Conservation (phyloP, 164 flowering plant genomes). For the Cinnamomum chago region DNA sequence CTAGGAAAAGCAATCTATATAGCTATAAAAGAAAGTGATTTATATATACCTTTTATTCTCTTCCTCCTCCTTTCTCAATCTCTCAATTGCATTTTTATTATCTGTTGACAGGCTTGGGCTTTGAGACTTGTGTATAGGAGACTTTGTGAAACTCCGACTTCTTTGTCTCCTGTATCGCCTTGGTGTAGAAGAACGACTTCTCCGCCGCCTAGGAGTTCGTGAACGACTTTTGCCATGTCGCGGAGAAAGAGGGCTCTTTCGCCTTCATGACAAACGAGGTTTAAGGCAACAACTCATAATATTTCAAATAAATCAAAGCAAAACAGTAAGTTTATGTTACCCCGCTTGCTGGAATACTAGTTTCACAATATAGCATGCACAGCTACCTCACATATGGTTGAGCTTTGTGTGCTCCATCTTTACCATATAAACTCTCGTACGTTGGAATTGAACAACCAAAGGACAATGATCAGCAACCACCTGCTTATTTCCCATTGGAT, state of each 20-base stretch:
- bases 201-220: slow-evolving; percentile 57
- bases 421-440: slow-evolving; percentile 61
- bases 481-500: slow-evolving; percentile 61
- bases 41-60: slow-evolving; percentile 78
- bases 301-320: not conserved
- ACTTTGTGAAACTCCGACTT: slow-evolving; percentile 61
- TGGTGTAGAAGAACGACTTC: slow-evolving; percentile 74
- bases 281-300: not conserved
- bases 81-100: slow-evolving; percentile 51
- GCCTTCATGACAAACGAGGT: slow-evolving; percentile 35
- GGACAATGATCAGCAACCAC: slow-evolving; percentile 62
- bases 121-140: slow-evolving; percentile 58
- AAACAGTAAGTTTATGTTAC: not conserved
- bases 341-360: not conserved
- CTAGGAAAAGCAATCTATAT: not conserved
- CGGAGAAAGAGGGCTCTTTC: slow-evolving; percentile 57
- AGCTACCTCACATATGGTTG: slow-evolving; percentile 75
- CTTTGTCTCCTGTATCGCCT: slow-evolving; percentile 62
- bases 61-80: slow-evolving; percentile 70
- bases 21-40: no score
- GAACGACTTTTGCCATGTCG: slow-evolving; percentile 73
- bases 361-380: slow-evolving; percentile 29
- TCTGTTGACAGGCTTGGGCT: slow-evolving; percentile 61
- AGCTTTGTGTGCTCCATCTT: slow-evolving; percentile 73
- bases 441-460: slow-evolving; percentile 62